Evolutionary conservation across 192 early-diverging fungal species (phyloP).

Genomic region (Pilaira anomala): DNA sequence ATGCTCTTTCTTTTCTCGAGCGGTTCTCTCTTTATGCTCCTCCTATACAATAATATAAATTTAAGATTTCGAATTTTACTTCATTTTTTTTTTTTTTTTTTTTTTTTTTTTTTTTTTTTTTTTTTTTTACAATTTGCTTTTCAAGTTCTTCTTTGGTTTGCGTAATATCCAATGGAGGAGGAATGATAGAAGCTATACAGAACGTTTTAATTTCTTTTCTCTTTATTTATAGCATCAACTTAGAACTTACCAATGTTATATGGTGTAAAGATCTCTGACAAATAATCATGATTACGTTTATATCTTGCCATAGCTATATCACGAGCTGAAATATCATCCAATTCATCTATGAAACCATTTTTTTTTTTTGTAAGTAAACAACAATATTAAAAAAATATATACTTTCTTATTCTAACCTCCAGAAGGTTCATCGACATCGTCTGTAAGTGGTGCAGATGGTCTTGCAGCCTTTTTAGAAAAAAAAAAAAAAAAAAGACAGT

Average conservation of each 20-base stretch:
- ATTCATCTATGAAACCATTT: constrained; percentile 46
- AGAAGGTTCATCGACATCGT: constrained; percentile 57
- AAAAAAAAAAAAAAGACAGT: background rate
- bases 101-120: background rate
- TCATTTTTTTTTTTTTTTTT: background rate
- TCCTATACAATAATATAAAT: constrained; percentile 26
- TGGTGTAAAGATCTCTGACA: constrained; percentile 65
- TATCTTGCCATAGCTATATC: constrained; percentile 64
- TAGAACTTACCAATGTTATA: constrained; percentile 54
- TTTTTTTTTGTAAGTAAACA: background rate
- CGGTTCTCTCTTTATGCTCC: constrained; percentile 30
- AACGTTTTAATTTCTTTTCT: background rate
- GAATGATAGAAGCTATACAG: constrained; percentile 29
- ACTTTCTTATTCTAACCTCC: constrained; percentile 37
- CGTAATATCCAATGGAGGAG: constrained; percentile 30
- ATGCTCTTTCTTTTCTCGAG: constrained; percentile 32
- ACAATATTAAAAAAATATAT: too few species aligned
- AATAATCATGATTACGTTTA: constrained; percentile 61
- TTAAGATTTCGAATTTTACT: too few species aligned
- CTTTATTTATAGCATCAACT: background rate
- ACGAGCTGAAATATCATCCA: constrained; percentile 53
- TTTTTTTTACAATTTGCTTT: constrained; percentile 17
- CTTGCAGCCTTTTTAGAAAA: background rate
- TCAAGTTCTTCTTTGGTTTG: constrained; percentile 31
- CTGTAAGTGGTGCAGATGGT: constrained; percentile 13